A percentile compares a stretch with the other conserved stretches of the same genome.
Evolutionary conservation across 176 grass and related monocot species (phyloP).

Genomic region (Calamus simplicifolius): DNA sequence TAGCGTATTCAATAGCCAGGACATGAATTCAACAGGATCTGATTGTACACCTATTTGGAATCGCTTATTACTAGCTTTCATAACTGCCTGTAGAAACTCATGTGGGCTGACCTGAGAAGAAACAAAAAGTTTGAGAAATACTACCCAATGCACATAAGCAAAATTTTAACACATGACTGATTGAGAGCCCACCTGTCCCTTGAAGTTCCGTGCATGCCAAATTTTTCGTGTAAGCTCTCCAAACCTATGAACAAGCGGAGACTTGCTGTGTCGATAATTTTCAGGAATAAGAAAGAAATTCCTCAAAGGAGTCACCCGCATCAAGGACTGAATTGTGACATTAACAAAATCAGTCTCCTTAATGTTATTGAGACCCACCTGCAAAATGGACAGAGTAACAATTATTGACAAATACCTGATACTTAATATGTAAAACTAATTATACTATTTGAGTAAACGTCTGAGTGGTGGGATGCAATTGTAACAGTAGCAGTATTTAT

Average conservation of each 20-base stretch:
- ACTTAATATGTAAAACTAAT: not conserved
- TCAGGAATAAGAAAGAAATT: conserved; percentile 99
- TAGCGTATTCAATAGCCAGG: conserved; percentile 91
- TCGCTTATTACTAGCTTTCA: conserved; percentile 81
- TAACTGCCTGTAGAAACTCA: conserved; percentile 96
- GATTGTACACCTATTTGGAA: conserved; percentile 98
- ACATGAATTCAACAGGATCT: conserved; percentile 93
- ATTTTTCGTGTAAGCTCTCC: conserved; percentile 95
- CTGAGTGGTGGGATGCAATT: not conserved
- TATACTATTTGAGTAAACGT: not conserved
- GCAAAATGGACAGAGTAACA: conserved; percentile 15
- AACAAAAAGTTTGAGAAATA: not conserved
- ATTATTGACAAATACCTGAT: not conserved
- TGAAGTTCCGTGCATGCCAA: conserved; percentile 98
- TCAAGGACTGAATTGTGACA: conserved; percentile 93
- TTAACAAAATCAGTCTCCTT: conserved; percentile 99
- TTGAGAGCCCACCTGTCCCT: conserved; percentile 61
- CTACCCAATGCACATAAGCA: not conserved
- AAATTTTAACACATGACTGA: not conserved
- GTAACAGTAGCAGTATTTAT: too few species aligned
- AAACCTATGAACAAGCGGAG: conserved; percentile 86
- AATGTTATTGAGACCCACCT: conserved; percentile 99
- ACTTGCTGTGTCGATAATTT: conserved; percentile 89
- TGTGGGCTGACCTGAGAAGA: conserved; percentile 84
- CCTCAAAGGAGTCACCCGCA: conserved; percentile 92